Base-by-base conservation (phyloP, 2,329 filamentous ascomycete species). In the Ascochyta koolunga region DNA sequence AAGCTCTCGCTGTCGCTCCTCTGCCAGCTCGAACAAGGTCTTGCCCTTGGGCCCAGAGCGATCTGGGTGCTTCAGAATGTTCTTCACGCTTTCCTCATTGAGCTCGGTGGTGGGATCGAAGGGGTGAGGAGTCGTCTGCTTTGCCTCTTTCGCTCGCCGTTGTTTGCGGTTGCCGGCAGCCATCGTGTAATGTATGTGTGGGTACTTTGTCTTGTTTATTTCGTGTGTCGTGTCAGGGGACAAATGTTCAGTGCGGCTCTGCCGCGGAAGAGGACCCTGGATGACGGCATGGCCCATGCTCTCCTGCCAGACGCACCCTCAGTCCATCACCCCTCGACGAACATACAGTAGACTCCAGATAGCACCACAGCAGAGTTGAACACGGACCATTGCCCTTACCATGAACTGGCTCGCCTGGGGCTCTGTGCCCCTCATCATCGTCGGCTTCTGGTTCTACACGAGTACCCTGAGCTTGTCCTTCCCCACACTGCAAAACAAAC, bases 401-500 rank as follows among this genome's bases (percentile, higher is more conserved):
- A 80, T 81, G 77, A 71, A 76, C 54, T 77, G 73, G 72, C 50
- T 76, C 25, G 59, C 68, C 21, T 74, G 67, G 69, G 70, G 73
- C 38, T 68, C 68, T 25, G 67, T 80, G 46, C 78, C 79, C 43
- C 54, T 78, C 32, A 64, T 79, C 24, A 47, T 79, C 38, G 63
- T 78, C 32, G 70, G 69, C 40, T 64, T 80, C 50, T 82, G 79
- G 78, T 66, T 80, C 53, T 79, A 79, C 63, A 80, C 79, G 25
- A 72, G 76, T 27, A 76, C 77, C 54, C 70, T 80, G 55, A 76
- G 69, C 59, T 59, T 58, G 19, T 73, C 82, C 27, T 84, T 90
- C 64, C 89, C 91, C 4, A 83, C 79, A 38, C 79, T 97, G 59
- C 82, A 81, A 65, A 89, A 91, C 79, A 96, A 96, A 82, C 87